These are phyloP conservation scores for Cladosporium sp. DNA, from an alignment of 2,329 filamentous ascomycete species.

Conservation along the genomic window DNA sequence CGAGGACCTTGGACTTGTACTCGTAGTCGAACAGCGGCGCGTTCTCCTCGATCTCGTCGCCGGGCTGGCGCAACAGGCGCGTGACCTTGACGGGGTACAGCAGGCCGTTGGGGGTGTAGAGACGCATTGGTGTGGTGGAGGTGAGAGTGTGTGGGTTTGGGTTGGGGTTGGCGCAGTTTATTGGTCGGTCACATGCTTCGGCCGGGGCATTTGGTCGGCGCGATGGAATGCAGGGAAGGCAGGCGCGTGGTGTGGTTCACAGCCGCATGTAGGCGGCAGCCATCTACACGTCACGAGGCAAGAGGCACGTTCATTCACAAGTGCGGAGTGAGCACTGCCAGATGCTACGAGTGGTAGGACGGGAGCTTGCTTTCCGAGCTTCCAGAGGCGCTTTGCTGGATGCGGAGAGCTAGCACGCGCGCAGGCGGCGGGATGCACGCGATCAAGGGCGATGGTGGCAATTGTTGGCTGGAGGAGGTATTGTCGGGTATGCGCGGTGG, in stretches of 20 bases:
- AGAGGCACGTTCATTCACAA: constrained; percentile 7
- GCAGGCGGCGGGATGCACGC: too few relatives aligned
- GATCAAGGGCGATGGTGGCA: too few relatives aligned
- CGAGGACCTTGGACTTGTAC: constrained; percentile 67
- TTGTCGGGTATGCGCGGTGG: too few relatives aligned
- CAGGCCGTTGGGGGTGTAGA: constrained; percentile 49
- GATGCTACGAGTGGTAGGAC: constrained; percentile 5
- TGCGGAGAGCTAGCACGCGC: neutral
- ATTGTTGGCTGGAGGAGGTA: too few relatives aligned
- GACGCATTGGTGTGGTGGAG: constrained; percentile 36
- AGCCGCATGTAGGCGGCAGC: neutral
- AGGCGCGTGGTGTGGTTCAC: neutral
- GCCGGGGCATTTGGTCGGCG: constrained; percentile 2
- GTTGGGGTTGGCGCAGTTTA: neutral
- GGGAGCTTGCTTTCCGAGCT: neutral
- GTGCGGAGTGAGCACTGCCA: constrained; percentile 6
- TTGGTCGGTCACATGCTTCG: constrained; percentile 8
- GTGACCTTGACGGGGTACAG: constrained; percentile 92
- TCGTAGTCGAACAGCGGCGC: constrained; percentile 80
- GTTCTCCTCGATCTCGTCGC: constrained; percentile 69
- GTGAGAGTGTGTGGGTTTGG: neutral
- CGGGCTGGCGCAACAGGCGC: constrained; percentile 68
- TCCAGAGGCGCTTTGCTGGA: neutral
- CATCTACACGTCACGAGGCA: constrained; percentile 11
- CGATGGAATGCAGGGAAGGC: neutral